phyloP scores from a whole-genome alignment of 1,284 basidiomycete genomes.

The Ustilago trichophora region DNA sequence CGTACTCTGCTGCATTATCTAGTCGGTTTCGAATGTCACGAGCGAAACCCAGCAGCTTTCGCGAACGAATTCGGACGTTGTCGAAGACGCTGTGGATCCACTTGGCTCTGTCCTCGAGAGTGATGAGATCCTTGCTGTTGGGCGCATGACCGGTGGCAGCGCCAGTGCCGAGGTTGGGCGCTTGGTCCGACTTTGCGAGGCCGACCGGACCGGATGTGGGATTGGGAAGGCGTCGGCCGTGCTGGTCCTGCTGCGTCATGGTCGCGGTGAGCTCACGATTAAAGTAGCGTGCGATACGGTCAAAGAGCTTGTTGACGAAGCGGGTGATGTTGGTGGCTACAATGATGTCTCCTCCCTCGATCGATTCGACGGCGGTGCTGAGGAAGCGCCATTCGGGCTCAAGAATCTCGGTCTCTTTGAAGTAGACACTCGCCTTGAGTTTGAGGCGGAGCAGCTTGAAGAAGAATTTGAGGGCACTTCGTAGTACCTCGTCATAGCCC shows the following conservation, averaged over 20 bases:
- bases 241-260: conserved; percentile 47
- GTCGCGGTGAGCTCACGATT: conserved; percentile 90
- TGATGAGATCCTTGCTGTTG: conserved; percentile 71
- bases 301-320: conserved; percentile 70
- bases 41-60: conserved; percentile 88
- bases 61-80: conserved; percentile 87
- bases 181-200: conserved; percentile 23
- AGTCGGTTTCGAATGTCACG: conserved; percentile 75
- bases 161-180: conserved; percentile 3
- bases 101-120: conserved; percentile 79
- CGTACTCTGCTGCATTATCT: conserved; percentile 95
- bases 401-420: conserved; percentile 96
- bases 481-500: conserved; percentile 87
- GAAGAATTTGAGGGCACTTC: conserved; percentile 88
- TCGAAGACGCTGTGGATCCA: conserved; percentile 96
- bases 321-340: conserved; percentile 73
- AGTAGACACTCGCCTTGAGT: conserved; percentile 92
- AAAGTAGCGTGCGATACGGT: conserved; percentile 84
- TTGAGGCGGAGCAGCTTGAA: conserved; percentile 96
- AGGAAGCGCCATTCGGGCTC: conserved; percentile 97
- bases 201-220: conserved; percentile 32
- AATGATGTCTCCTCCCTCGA: conserved; percentile 85
- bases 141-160: conserved; percentile 36
- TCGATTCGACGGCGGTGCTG: conserved; percentile 88
- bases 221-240: conserved; percentile 26